Evolutionary conservation across 306 rosid species (phyloP), one percentile per base, ranked within the genome.

Genomic region (Geum urbanum): DNA sequence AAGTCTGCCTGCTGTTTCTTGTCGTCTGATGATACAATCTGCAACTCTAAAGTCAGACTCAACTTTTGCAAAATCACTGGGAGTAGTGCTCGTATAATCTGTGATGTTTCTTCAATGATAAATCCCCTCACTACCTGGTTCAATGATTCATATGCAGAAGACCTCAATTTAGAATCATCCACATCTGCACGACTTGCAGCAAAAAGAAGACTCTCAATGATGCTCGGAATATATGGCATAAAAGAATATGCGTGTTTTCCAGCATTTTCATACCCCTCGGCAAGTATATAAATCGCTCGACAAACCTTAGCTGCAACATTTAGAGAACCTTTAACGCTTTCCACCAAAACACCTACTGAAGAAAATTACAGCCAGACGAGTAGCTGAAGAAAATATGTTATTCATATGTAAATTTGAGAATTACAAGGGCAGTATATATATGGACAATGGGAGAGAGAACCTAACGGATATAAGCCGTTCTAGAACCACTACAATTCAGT

Each of bases 1-100:
- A 72, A 58, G 65, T 78, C 82, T 41, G 78, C 78, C 54, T 78
- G 82, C 70, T 68, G 72, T 61, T 72, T 78, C 66, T 73, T 73
- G 69, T 67, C 82, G 67, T 66, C 77, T 6, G 74, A 51, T 9
- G 77, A 72, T 35, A 66, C 60, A 55, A 77, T 66, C 63, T 72
- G 73, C 67, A 72, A 74, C 55, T 72, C 70, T 45, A 66, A 39
- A 27, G 81, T 77, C 77, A 72, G 77, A 9, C 72, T 35, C 54
- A 78, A 61, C 71, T 72, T 78, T 27, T 46, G n/a, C 78, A 78
- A 66, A 53, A 78, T 78, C 13, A 78, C 74, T 27, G 53, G 66
- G 16, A 78, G 77, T 48, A 78, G 78, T 54, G 72, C 77, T 18
- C 55, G 70, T 41, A 73, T 61, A 48, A 67, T 44, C 57, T 43